A percentile compares a stretch with the other conserved stretches of the same genome.
Conservation (phyloP, 73 alveolate species). For the Paramecium caudatum region DNA sequence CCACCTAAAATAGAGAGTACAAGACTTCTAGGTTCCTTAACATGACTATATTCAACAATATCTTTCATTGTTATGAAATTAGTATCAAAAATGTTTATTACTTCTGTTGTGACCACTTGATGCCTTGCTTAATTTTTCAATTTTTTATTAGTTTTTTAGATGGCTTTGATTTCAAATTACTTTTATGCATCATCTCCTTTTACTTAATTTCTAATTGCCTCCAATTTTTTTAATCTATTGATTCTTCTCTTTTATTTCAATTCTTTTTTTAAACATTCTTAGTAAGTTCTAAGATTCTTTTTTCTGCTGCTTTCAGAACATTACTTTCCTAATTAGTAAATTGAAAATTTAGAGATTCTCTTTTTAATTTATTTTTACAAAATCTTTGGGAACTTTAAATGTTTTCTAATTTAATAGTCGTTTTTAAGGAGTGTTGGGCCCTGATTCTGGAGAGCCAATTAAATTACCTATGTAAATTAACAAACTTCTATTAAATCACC, state of each 20-base stretch:
- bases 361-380: constrained; percentile 59
- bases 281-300: background rate
- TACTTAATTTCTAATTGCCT: background rate
- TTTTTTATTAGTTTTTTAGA: constrained; percentile 10
- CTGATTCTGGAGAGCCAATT: constrained; percentile 3
- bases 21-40: constrained; percentile 63
- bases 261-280: background rate
- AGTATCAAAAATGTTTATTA: background rate
- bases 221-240: constrained; percentile 13
- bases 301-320: constrained; percentile 62
- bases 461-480: constrained; percentile 37
- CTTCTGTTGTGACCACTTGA: constrained; percentile 45
- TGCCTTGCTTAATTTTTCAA: constrained; percentile 23
- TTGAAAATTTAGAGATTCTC: constrained; percentile 55
- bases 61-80: constrained; percentile 66
- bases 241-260: constrained; percentile 14
- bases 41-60: constrained; percentile 71
- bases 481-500: constrained; percentile 75
- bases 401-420: background rate
- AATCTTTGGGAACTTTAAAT: constrained; percentile 48
- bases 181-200: constrained; percentile 4
- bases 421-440: background rate
- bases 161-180: constrained; percentile 16
- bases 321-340: constrained; percentile 75
- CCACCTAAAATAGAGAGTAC: constrained; percentile 73